Evolutionary conservation across 169 alveolate species (phyloP).

Genomic region (Blepharisma undulans): DNA sequence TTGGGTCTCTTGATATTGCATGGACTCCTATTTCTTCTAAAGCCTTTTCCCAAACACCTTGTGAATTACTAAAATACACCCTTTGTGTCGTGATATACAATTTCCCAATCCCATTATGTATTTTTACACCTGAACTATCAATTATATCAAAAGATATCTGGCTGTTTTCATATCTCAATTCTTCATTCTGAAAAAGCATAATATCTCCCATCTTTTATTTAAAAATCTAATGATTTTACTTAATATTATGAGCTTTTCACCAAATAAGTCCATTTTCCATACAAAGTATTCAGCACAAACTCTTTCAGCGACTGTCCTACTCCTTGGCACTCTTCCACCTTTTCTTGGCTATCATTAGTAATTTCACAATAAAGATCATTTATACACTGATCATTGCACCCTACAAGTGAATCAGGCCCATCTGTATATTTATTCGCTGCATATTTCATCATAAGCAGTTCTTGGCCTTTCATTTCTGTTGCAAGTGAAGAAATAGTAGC

Average conservation of each 20-base stretch:
- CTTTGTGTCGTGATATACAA: not conserved
- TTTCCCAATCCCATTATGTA: not conserved
- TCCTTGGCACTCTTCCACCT: not conserved
- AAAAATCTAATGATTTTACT: not conserved
- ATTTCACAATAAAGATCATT: constrained; percentile 18
- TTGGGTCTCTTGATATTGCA: not conserved
- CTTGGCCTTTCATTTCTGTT: not conserved
- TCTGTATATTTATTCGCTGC: not conserved
- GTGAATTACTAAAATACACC: not conserved
- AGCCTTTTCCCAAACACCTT: not conserved
- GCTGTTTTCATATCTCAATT: not conserved
- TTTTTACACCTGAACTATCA: not conserved
- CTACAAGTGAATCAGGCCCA: not conserved
- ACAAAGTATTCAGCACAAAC: not conserved
- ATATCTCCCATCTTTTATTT: not conserved
- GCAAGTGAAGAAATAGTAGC: not conserved
- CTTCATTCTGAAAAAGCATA: not conserved
- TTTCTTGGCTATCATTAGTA: not conserved
- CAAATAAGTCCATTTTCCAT: constrained; percentile 10
- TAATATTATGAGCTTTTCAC: not conserved
- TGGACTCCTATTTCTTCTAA: not conserved
- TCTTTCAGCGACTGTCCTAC: not conserved
- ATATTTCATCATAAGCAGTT: not conserved
- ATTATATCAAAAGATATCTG: not conserved
- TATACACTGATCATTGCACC: constrained; percentile 27